These are phyloP conservation scores for Cutaneotrichosporon cyanovorans DNA, from an alignment of 1,284 basidiomycete genomes.

Conservation along the genomic window DNA sequence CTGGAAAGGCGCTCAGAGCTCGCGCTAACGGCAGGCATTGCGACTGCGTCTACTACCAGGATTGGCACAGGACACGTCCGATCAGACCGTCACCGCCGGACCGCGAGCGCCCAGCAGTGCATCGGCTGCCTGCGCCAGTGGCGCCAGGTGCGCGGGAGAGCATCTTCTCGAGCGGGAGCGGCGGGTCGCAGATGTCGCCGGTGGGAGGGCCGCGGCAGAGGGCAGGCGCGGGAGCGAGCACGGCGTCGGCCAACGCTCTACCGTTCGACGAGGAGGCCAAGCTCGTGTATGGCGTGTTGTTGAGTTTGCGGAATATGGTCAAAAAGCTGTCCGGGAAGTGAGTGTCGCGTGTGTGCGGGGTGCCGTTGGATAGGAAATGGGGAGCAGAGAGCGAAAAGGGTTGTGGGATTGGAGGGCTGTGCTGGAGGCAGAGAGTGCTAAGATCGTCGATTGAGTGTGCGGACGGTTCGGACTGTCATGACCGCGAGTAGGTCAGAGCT, in stretches of 20 bases:
- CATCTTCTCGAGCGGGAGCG: slow-evolving; percentile 24
- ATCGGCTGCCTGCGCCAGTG: slow-evolving; percentile 48
- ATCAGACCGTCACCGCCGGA: slow-evolving; percentile 63
- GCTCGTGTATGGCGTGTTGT: slow-evolving; percentile 89
- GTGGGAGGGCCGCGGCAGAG: background rate
- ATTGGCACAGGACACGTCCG: slow-evolving; percentile 75
- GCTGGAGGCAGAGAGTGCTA: too few species aligned
- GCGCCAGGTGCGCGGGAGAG: slow-evolving; percentile 19
- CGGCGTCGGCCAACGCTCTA: slow-evolving; percentile 42
- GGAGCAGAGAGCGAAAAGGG: background rate
- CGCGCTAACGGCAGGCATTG: slow-evolving; percentile 62
- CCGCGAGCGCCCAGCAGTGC: slow-evolving; percentile 63
- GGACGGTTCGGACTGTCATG: too few species aligned
- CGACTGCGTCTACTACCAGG: slow-evolving; percentile 83
- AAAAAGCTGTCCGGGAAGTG: slow-evolving; percentile 84
- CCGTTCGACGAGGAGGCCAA: slow-evolving; percentile 97
- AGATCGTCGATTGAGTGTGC: too few species aligned
- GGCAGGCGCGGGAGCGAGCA: background rate
- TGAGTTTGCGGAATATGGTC: slow-evolving; percentile 88
- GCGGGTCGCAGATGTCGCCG: background rate
- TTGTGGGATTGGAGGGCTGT: background rate
- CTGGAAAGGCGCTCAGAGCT: background rate
- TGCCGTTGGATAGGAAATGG: background rate
- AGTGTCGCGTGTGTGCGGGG: too few species aligned
- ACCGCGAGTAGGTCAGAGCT: background rate